A percentile compares a stretch with the other conserved stretches of the same genome.
phyloP scores from a whole-genome alignment of 2,329 filamentous ascomycete species.

The Diaporthe helianthi region DNA sequence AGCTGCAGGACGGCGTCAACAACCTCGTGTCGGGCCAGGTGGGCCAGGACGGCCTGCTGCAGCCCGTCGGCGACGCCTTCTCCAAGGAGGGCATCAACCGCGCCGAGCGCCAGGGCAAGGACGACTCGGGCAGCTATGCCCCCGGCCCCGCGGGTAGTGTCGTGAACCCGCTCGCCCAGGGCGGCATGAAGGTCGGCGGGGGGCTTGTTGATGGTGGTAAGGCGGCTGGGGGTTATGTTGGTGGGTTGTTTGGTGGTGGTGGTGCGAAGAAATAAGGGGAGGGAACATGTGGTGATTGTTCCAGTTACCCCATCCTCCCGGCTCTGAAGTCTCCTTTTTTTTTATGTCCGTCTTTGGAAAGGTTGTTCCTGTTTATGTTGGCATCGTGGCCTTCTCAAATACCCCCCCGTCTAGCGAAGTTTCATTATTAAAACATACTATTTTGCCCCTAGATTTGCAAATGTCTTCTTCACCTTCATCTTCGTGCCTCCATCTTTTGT shows the following conservation, averaged over 20 bases:
- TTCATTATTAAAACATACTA: background rate
- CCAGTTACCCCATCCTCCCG: too few relatives aligned
- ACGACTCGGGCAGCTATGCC: constrained; percentile 61
- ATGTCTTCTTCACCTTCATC: background rate
- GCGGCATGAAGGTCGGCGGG: constrained; percentile 40
- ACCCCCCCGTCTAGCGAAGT: constrained; percentile 30
- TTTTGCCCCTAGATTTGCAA: background rate
- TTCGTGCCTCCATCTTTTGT: background rate
- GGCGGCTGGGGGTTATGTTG: constrained; percentile 43
- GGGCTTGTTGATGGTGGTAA: constrained; percentile 44
- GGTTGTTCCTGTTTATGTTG: background rate
- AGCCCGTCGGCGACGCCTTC: constrained; percentile 67
- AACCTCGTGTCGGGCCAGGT: constrained; percentile 68
- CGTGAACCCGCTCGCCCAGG: constrained; percentile 42
- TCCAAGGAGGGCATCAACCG: constrained; percentile 73
- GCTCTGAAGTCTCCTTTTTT: background rate
- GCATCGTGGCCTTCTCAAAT: constrained; percentile 20
- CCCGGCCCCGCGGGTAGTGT: constrained; percentile 37
- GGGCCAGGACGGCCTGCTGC: constrained; percentile 71
- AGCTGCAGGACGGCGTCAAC: constrained; percentile 66
- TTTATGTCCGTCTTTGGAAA: too few relatives aligned
- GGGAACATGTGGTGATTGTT: background rate
- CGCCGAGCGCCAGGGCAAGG: constrained; percentile 68
- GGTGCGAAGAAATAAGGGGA: constrained; percentile 38
- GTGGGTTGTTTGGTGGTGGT: constrained; percentile 45